Evolutionary conservation across 257 asterid species (phyloP), one percentile per base, ranked within the genome.

Genomic region (Ilex aquifolium): DNA sequence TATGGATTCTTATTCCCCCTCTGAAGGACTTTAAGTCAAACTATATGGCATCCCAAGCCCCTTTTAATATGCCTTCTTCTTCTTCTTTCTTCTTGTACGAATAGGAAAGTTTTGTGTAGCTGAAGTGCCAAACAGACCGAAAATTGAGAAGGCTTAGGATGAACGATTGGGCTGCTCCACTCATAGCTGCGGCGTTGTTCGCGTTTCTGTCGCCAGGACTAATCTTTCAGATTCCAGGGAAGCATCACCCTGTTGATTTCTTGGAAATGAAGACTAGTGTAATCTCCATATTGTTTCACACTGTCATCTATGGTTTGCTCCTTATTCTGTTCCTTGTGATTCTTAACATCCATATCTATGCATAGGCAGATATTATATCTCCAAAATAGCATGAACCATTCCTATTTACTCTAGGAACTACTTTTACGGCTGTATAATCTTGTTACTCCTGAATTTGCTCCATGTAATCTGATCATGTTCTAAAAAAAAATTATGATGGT

Each of bases 201-300:
- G 88, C 74, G 8, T 80, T 92, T 62, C 67, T 88, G 21, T 57
- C 86, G 13, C 98, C 95, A 0, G 95, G 98, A 56, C 56, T 89
- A 32, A 13, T 92, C 12, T 32, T 92, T 61, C 97, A 92, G 79
- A 79, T 91, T 27, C 98, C 97, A 0, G 98, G 88, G 16, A 91
- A 88, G 71, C 83, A 89, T 4, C 68, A 67, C 59, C 88, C 92
- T 0, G 78, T 85, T 0, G 98, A 82, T 10, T 87, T 92, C 68
- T 77, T 85, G 52, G 89, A 83, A 80, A 92, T 92, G 97, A 92
- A 82, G 75, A 87, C 99, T 0, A 88, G 88, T 51, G 2, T 67
- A 0, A 57, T 76, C 0, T 82, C 97, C 50, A 82, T 92, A 56
- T 8, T 85, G 51, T 57, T 88, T 31, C 97, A 88, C 72, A 71